These are phyloP conservation scores for Euphrasia confusa DNA, from an alignment of 257 asterid genomes.

Conservation along the genomic window DNA sequence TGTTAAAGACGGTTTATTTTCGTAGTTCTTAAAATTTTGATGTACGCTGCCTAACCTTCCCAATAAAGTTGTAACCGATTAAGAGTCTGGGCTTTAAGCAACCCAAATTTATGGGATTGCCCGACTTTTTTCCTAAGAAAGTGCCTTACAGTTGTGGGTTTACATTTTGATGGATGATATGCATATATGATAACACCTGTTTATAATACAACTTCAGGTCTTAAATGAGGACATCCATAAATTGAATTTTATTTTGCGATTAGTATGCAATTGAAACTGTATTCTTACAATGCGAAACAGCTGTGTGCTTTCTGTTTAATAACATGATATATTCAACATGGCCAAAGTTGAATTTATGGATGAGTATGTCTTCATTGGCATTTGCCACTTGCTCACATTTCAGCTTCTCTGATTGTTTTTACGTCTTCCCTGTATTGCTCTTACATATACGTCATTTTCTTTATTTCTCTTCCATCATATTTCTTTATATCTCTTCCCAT, in stretches of 20 bases:
- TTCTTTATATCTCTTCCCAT: too few relatives aligned
- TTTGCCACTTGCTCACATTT: neutral
- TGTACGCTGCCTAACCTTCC: neutral
- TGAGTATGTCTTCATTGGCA: neutral
- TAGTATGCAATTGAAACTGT: neutral
- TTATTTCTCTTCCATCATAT: too few relatives aligned
- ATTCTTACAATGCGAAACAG: neutral
- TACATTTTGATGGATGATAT: too few relatives aligned
- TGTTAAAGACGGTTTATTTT: neutral
- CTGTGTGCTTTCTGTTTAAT: neutral
- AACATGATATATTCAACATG: neutral
- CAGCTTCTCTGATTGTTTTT: neutral
- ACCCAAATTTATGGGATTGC: too few relatives aligned
- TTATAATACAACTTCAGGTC: neutral
- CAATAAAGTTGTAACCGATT: neutral
- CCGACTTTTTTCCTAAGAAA: too few relatives aligned
- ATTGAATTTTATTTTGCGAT: neutral
- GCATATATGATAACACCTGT: neutral
- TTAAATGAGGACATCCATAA: neutral
- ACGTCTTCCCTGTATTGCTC: neutral
- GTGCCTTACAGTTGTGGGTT: too few relatives aligned
- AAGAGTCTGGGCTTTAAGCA: neutral
- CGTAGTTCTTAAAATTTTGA: conserved; percentile 8
- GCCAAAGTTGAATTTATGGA: neutral
- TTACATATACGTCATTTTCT: neutral